Conservation (phyloP, 2,329 filamentous ascomycete species). For the Hymenoscyphus fructigenus region DNA sequence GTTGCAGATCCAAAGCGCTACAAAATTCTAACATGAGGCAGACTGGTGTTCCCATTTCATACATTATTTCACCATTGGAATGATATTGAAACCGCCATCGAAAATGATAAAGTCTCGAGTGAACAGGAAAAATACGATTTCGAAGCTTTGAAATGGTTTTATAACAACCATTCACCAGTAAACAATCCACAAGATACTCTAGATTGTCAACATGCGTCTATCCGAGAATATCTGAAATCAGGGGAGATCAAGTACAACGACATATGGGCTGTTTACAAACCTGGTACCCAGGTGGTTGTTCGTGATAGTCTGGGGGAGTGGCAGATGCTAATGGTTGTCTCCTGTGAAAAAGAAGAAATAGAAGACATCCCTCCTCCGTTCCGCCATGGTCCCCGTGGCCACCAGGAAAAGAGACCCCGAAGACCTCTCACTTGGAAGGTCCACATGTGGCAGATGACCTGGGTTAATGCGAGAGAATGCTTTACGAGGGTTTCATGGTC, state of each 20-base stretch:
- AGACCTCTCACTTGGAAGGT: background rate
- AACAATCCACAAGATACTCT: background rate
- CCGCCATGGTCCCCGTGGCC: too few relatives aligned
- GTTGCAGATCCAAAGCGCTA: background rate
- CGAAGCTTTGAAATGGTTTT: background rate
- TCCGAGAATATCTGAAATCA: background rate
- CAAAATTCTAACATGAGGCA: background rate
- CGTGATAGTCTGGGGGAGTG: background rate
- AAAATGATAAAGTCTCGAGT: background rate
- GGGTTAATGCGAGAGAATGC: background rate
- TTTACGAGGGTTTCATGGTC: background rate
- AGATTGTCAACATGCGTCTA: background rate
- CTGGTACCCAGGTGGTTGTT: background rate
- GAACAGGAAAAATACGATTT: background rate
- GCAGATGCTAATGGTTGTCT: background rate
- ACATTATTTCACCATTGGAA: background rate
- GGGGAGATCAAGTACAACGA: background rate
- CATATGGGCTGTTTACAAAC: background rate
- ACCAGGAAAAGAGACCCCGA: too few relatives aligned
- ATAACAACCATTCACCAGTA: background rate
- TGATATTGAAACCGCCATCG: background rate
- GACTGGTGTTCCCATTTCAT: background rate
- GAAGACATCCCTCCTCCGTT: too few relatives aligned
- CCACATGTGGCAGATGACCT: background rate
- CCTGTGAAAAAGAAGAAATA: too few relatives aligned